Evolutionary conservation across 768 basidiomycete species (phyloP).

Genomic region (Mycena filopes): DNA sequence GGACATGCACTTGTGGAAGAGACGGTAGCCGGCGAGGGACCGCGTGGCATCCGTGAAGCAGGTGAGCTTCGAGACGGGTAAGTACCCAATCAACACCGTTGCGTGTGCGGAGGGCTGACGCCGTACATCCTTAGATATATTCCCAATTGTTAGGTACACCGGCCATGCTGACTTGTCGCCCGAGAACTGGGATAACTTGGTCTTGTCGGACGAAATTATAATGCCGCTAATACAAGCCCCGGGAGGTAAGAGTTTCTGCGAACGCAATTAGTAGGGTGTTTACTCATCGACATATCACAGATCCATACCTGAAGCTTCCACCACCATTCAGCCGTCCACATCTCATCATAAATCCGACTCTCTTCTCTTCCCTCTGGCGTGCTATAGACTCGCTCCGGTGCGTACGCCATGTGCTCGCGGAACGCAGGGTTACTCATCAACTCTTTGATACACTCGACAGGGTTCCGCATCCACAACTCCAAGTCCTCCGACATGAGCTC

Average conservation of each 20-base stretch:
- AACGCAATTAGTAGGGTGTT: background rate
- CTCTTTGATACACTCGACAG: conserved; percentile 36
- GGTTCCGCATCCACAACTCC: conserved; percentile 19
- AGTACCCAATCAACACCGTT: conserved; percentile 43
- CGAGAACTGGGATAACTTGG: conserved; percentile 30
- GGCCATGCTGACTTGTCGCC: conserved; percentile 34
- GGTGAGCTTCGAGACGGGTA: conserved; percentile 46
- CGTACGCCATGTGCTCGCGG: conserved; percentile 33
- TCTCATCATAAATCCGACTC: conserved; percentile 32
- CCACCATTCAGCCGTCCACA: conserved; percentile 26
- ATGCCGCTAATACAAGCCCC: conserved; percentile 37
- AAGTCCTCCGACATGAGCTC: conserved; percentile 7
- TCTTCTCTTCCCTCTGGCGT: background rate
- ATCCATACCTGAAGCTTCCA: conserved; percentile 41
- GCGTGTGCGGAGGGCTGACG: conserved; percentile 40
- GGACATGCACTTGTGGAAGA: conserved; percentile 47
- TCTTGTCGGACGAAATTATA: conserved; percentile 39
- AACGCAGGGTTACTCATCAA: conserved; percentile 30
- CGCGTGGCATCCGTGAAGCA: conserved; percentile 27
- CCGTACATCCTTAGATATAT: conserved; percentile 36
- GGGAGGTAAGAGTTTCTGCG: conserved; percentile 1
- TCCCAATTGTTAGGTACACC: conserved; percentile 46
- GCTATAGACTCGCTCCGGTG: conserved; percentile 34
- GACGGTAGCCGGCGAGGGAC: conserved; percentile 32
- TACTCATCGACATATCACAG: too few relatives aligned